Evolutionary conservation across 257 asterid species (phyloP).

Genomic region (Fraxinus americana): DNA sequence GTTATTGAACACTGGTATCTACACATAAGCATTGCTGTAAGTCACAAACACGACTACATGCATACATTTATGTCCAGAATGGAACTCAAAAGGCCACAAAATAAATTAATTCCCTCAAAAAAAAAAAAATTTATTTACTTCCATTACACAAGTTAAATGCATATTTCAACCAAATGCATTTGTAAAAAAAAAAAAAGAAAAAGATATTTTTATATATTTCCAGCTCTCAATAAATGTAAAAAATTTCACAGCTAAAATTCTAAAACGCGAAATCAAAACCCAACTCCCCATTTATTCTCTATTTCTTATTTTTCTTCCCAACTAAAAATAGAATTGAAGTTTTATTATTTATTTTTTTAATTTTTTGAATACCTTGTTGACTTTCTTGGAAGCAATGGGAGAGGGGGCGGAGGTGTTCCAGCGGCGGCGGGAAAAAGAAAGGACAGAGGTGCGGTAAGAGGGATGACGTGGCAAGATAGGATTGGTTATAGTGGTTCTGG

Average conservation of each 20-base stretch:
- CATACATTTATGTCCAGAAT: background rate
- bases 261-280: slow-evolving; percentile 8
- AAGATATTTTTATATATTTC: background rate
- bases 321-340: background rate
- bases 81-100: background rate
- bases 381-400: slow-evolving; percentile 44
- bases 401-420: slow-evolving; percentile 31
- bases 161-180: slow-evolving; percentile 1
- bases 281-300: slow-evolving; percentile 2
- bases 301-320: background rate
- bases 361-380: slow-evolving; percentile 38
- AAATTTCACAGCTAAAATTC: background rate
- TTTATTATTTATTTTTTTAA: background rate
- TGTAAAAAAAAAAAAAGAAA: background rate
- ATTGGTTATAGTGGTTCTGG: slow-evolving; percentile 30
- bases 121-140: background rate
- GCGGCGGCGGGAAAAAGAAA: slow-evolving; percentile 67
- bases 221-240: slow-evolving; percentile 23
- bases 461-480: slow-evolving; percentile 28
- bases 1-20: background rate
- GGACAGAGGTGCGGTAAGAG: slow-evolving; percentile 37
- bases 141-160: background rate
- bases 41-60: background rate
- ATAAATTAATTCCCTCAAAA: slow-evolving; percentile 12
- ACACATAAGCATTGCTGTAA: background rate